Percentiles rank a stretch among this genome's conserved stretches.
Conservation (phyloP, 192 early-diverging fungal genomes). For the Coemansia sp. region DNA sequence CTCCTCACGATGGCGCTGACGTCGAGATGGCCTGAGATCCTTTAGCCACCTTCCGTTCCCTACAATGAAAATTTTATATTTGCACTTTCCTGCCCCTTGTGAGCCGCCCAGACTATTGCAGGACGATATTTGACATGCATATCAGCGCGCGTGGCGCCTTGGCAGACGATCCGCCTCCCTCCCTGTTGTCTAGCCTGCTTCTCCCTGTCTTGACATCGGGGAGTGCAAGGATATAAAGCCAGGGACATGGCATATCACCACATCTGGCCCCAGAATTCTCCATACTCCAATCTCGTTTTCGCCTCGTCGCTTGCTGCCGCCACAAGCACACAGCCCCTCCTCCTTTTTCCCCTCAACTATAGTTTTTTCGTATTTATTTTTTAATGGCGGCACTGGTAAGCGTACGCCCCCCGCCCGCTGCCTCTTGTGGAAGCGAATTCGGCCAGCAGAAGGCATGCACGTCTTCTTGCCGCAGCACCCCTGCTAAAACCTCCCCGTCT, state of each 20-base stretch:
- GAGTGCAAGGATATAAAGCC: background rate
- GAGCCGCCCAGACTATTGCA: background rate
- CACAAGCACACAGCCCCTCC: background rate
- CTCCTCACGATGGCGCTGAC: slow-evolving; percentile 58
- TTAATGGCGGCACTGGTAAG: slow-evolving; percentile 17
- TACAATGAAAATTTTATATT: slow-evolving; percentile 3
- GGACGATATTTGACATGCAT: background rate
- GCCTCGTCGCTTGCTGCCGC: background rate
- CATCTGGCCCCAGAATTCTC: background rate
- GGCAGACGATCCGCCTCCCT: background rate
- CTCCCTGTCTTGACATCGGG: background rate
- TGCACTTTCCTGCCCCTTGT: background rate
- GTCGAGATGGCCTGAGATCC: slow-evolving; percentile 21
- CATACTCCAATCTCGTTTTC: background rate
- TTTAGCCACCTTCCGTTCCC: background rate
- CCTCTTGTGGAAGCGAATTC: background rate
- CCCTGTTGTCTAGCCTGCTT: background rate
- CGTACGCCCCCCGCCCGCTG: slow-evolving; percentile 5
- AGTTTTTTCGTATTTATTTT: background rate
- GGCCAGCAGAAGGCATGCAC: background rate
- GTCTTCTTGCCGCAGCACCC: background rate
- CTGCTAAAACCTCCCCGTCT: background rate
- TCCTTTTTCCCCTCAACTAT: background rate
- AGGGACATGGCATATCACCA: background rate
- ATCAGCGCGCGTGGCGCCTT: background rate